phyloP scores from a whole-genome alignment of 768 basidiomycete species.

The Lactarius trivialis region DNA sequence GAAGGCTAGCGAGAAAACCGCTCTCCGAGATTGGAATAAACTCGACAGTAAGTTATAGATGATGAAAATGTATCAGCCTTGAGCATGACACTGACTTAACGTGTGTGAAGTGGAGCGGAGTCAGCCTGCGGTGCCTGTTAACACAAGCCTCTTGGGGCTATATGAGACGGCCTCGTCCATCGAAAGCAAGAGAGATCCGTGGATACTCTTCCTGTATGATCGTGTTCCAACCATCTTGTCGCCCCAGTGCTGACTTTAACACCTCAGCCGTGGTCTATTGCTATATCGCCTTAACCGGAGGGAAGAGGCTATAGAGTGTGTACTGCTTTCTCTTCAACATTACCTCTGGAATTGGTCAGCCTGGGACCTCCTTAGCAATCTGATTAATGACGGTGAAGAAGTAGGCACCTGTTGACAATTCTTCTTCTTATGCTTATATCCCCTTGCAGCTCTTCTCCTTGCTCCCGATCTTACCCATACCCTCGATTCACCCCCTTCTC shows the following conservation, averaged over 20 bases:
- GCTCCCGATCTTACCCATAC: slow-evolving; percentile 40
- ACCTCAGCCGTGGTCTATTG: slow-evolving; percentile 70
- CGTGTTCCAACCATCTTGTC: neutral
- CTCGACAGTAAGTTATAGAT: slow-evolving; percentile 51
- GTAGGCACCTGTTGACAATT: slow-evolving; percentile 2
- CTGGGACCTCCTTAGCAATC: slow-evolving; percentile 17
- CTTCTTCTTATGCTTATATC: neutral
- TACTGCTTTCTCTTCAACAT: slow-evolving; percentile 47
- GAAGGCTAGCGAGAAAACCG: slow-evolving; percentile 78
- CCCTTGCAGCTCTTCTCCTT: slow-evolving; percentile 37
- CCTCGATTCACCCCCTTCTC: slow-evolving; percentile 48
- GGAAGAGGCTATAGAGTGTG: slow-evolving; percentile 79
- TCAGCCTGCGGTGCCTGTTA: slow-evolving; percentile 62
- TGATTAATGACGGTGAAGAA: slow-evolving; percentile 23
- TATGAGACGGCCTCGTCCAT: slow-evolving; percentile 42
- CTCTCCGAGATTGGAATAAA: slow-evolving; percentile 81
- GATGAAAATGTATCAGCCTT: neutral
- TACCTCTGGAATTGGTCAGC: slow-evolving; percentile 25
- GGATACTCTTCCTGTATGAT: slow-evolving; percentile 70
- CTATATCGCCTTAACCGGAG: slow-evolving; percentile 72
- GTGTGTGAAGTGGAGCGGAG: slow-evolving; percentile 57
- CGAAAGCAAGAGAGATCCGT: slow-evolving; percentile 60
- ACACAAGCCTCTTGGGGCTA: slow-evolving; percentile 49
- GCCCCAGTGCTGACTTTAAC: slow-evolving; percentile 8
- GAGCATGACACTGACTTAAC: neutral